Evolutionary conservation across 2,329 filamentous ascomycete species (phyloP).

Genomic region (Nannizziopsis barbatae): DNA sequence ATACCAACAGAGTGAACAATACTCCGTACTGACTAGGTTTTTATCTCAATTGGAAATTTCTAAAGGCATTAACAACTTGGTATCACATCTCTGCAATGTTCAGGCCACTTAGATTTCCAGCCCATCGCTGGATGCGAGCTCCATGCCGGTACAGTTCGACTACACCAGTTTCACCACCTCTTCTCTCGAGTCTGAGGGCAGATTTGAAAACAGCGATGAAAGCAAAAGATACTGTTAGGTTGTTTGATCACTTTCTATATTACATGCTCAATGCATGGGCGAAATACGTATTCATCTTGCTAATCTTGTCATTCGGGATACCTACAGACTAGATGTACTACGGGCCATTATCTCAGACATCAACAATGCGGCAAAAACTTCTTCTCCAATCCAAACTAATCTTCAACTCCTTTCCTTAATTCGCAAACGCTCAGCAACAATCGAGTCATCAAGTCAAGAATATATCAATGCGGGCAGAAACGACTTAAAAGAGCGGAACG

Average conservation of each 20-base stretch:
- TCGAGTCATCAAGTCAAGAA: constrained; percentile 32
- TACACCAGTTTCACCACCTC: constrained; percentile 28
- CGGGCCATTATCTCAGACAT: constrained; percentile 40
- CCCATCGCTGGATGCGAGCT: constrained; percentile 16
- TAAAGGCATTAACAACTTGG: not conserved
- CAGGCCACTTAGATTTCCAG: constrained; percentile 21
- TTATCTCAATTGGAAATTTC: not conserved
- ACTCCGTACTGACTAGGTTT: not conserved
- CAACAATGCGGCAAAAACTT: constrained; percentile 39
- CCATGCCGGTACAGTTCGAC: constrained; percentile 33
- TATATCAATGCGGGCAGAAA: constrained; percentile 32
- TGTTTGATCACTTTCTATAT: constrained; percentile 11
- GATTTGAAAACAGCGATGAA: constrained; percentile 42
- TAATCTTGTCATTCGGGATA: not conserved
- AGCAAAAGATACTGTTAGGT: constrained; percentile 40
- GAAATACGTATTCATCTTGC: constrained; percentile 3
- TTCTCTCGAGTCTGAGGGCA: constrained; percentile 35
- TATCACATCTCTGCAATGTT: constrained; percentile 23
- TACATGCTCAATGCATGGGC: not conserved
- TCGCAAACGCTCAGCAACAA: constrained; percentile 32
- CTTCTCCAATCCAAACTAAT: constrained; percentile 37
- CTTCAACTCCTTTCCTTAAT: constrained; percentile 38
- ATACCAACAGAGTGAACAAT: not conserved
- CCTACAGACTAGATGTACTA: constrained; percentile 37
- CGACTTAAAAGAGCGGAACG: constrained; percentile 38